Evolutionary conservation across 495 filamentous ascomycete genomes (phyloP), one percentile per base, ranked within the genome.

Genomic region (Aspergillus cristatus): DNA sequence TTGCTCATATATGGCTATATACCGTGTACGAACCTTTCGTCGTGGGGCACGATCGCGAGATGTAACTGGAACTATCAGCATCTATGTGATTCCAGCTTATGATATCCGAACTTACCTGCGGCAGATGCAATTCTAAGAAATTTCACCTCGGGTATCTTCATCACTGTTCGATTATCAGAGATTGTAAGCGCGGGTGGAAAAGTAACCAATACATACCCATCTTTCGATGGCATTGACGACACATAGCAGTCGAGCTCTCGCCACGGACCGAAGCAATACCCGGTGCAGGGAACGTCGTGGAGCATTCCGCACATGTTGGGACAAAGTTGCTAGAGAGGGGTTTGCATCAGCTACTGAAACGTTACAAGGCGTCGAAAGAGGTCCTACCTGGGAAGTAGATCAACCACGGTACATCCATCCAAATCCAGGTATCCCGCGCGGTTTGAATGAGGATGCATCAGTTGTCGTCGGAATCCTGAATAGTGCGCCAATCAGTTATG

Each of bases 361-460:
- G 4, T 4, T 24, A 24, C 20, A 24, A 8, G 4, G 8, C 8
- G 20, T 4, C 20, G 20, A 8, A 24, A 24, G 20, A n/a, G 11
- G 17, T 58, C 55, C 7, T 61, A 82, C 77, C 80, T 85, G 41
- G 83, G 82, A 5, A 94, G 71, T 62, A 96, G 74, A 48, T 94
- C 86, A 13, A 78, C 70, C 2, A 87, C 70, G 0, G 74, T 82
- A 55, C 86, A 93, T 1, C 82, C 84, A 17, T 82, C 75, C 4
- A 86, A 60, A 56, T 95, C 89, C 33, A 95, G 63, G 54, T 91
- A 91, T 1, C 88, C 86, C 26, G 84, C 86, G 36, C 88, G 71
- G 18, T 73, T 72, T 7, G 84, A 83, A 57, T 79, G 78, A 32
- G 71, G 65, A 58, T 95, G 89, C 47, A 94, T 76, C 28, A 89